Conservation (phyloP, 2,329 filamentous ascomycete genomes). For the Amphichorda felina region DNA sequence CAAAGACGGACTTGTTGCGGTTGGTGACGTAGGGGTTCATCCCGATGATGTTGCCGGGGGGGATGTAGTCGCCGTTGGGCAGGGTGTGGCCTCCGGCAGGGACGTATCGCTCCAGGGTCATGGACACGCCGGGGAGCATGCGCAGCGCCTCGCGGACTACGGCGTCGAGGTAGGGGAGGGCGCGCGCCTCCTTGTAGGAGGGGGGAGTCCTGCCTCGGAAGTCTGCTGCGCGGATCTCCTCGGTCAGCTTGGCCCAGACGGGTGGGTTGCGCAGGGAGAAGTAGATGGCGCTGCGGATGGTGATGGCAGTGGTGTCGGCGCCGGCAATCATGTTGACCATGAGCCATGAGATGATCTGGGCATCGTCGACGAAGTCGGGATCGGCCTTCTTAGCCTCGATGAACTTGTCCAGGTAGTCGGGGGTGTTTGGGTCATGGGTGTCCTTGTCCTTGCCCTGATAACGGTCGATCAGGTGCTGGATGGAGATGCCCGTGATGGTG, state of each 20-base stretch:
- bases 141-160: constrained; percentile 43
- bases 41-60: constrained; percentile 21
- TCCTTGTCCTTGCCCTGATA: constrained; percentile 14
- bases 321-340: constrained; percentile 17
- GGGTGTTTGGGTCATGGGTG: constrained; percentile 10
- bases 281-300: constrained; percentile 11
- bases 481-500: constrained; percentile 13
- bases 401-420: constrained; percentile 27
- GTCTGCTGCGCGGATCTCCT: constrained; percentile 7
- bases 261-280: constrained; percentile 9
- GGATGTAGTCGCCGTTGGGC: constrained; percentile 23
- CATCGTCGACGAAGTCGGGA: constrained; percentile 20
- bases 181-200: constrained; percentile 1
- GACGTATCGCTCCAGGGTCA: constrained; percentile 26
- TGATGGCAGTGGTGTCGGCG: constrained; percentile 11
- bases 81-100: constrained; percentile 17
- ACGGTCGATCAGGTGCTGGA: constrained; percentile 15
- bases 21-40: constrained; percentile 22
- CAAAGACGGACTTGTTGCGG: constrained; percentile 24
- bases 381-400: constrained; percentile 22
- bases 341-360: constrained; percentile 21
- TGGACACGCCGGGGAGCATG: constrained; percentile 26
- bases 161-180: constrained; percentile 36
- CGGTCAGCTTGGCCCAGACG: constrained; percentile 8
- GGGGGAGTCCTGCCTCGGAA: neutral